Evolutionary conservation across 805 yeast species (phyloP).

Genomic region (Zygoascus flipseniorum): DNA sequence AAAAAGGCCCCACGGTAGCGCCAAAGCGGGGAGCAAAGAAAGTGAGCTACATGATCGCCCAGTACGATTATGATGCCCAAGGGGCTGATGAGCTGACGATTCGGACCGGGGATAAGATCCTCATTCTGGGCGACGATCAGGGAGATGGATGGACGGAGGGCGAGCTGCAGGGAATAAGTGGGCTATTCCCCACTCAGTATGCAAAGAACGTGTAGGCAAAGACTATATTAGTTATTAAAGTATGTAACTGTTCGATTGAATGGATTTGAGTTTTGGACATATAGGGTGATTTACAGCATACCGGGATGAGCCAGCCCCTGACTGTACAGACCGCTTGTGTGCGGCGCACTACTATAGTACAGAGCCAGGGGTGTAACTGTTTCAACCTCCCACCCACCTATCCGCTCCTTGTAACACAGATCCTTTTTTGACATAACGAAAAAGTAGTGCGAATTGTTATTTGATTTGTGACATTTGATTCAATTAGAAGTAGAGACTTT

Average conservation of each 20-base stretch:
- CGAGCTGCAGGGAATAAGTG: constrained; percentile 55
- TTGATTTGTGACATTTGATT: too few species aligned
- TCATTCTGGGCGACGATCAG: constrained; percentile 54
- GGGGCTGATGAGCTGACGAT: constrained; percentile 76
- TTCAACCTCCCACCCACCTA: neutral
- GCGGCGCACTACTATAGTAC: too few species aligned
- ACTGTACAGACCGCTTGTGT: too few species aligned
- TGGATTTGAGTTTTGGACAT: too few species aligned
- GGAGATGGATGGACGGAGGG: constrained; percentile 96
- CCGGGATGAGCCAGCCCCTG: neutral
- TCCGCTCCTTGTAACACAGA: neutral
- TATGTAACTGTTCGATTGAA: too few species aligned
- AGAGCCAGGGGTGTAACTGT: neutral
- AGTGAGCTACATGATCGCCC: constrained; percentile 47
- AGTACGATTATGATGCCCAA: constrained; percentile 68
- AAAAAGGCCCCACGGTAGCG: constrained; percentile 70
- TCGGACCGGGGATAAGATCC: constrained; percentile 62
- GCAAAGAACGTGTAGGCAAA: constrained; percentile 16
- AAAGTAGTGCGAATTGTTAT: too few species aligned
- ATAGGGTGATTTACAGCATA: neutral
- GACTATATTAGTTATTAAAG: too few species aligned
- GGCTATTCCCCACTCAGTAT: constrained; percentile 76
- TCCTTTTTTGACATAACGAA: too few species aligned
- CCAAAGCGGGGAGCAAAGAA: constrained; percentile 68
- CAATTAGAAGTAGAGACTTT: too few species aligned